These are phyloP conservation scores for Trichoderma erinaceum DNA, from an alignment of 495 filamentous ascomycete genomes.

Conservation along the genomic window DNA sequence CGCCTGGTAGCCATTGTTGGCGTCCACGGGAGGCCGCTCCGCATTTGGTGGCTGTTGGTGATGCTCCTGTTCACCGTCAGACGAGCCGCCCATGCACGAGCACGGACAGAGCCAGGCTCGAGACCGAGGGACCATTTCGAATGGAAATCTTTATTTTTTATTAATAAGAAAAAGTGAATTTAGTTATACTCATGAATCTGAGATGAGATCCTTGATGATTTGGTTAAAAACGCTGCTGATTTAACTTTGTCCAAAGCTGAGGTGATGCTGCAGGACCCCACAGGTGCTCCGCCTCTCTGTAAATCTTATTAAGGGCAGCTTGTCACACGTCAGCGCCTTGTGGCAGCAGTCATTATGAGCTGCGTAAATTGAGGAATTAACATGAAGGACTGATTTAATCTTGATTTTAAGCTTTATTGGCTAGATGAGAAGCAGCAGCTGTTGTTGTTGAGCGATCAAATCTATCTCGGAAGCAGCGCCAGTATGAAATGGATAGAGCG, in stretches of 20 bases:
- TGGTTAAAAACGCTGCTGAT: neutral
- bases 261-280: conserved; percentile 2
- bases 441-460: neutral
- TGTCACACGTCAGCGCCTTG: neutral
- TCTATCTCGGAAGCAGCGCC: neutral
- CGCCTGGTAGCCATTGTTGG: neutral
- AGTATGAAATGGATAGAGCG: no score
- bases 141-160: neutral
- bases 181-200: no score
- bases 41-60: neutral
- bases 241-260: neutral
- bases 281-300: conserved; percentile 4
- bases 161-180: neutral
- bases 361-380: no score
- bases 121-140: neutral
- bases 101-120: conserved; percentile 7
- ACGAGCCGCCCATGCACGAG: conserved; percentile 4
- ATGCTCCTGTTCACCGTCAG: neutral
- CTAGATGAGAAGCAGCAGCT: neutral
- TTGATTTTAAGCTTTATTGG: neutral
- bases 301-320: neutral
- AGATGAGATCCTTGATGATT: neutral
- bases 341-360: neutral
- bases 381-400: no score
- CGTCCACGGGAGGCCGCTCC: neutral